Percentiles rank a stretch among this genome's conserved stretches.
Evolutionary conservation across 2,329 filamentous ascomycete species (phyloP).

Genomic region (Alternaria gaisen): DNA sequence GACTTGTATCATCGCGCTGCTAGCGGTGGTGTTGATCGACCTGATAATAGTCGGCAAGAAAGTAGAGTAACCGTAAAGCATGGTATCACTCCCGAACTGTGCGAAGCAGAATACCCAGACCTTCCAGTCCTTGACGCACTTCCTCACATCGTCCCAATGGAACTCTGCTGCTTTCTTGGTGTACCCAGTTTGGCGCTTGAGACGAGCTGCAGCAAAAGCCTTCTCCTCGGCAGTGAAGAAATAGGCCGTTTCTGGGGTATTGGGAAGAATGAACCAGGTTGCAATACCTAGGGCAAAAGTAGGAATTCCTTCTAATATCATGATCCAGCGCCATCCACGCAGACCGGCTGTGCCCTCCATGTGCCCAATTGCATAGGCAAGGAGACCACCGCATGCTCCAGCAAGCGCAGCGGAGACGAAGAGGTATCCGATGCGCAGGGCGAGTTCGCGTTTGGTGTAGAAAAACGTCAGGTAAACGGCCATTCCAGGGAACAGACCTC

Average conservation of each 20-base stretch:
- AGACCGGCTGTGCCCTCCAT: constrained; percentile 73
- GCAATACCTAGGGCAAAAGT: constrained; percentile 63
- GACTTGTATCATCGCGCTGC: constrained; percentile 72
- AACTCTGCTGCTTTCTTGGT: constrained; percentile 62
- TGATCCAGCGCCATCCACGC: constrained; percentile 76
- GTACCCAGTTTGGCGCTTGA: constrained; percentile 60
- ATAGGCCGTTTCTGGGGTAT: constrained; percentile 70
- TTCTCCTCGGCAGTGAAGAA: constrained; percentile 69
- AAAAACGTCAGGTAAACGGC: constrained; percentile 77
- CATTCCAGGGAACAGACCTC: constrained; percentile 74
- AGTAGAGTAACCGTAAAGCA: constrained; percentile 80
- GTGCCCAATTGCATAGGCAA: constrained; percentile 77
- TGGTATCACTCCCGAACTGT: constrained; percentile 77
- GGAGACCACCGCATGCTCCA: constrained; percentile 74
- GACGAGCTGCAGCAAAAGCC: constrained; percentile 62
- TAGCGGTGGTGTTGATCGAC: constrained; percentile 69
- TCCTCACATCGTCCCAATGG: constrained; percentile 69
- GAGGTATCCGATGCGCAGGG: constrained; percentile 75
- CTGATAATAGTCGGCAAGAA: constrained; percentile 83
- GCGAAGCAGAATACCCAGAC: constrained; percentile 74
- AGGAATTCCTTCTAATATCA: constrained; percentile 69
- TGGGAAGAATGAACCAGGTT: constrained; percentile 68
- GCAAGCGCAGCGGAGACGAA: constrained; percentile 76
- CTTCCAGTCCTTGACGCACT: constrained; percentile 78
- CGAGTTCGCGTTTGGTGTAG: constrained; percentile 77